A percentile compares a stretch with the other conserved stretches of the same genome.
Conservation (phyloP, 805 yeast species). For the Vanderwaltozyma verrucispora region DNA sequence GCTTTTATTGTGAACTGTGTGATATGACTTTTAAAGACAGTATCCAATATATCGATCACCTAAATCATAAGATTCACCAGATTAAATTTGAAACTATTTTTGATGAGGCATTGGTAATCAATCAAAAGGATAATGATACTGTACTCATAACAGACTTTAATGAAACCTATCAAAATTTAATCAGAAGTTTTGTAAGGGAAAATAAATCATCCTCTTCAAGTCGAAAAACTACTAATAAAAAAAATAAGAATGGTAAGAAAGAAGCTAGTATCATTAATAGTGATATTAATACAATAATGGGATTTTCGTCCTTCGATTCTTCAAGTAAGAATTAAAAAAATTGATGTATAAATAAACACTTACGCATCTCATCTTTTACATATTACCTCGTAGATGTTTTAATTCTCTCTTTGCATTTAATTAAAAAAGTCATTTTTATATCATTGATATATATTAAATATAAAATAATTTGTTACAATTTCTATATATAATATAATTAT, state of each 20-base stretch:
- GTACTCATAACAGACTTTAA: conserved; percentile 42
- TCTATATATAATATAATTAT: too few relatives aligned
- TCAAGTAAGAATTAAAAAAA: too few relatives aligned
- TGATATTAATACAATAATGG: conserved; percentile 38
- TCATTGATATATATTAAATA: too few relatives aligned
- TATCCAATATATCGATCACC: conserved; percentile 70
- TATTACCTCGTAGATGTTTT: too few relatives aligned
- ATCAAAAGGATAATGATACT: conserved; percentile 29
- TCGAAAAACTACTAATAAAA: too few relatives aligned
- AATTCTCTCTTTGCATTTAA: too few relatives aligned
- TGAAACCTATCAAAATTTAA: conserved; percentile 29
- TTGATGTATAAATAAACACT: too few relatives aligned
- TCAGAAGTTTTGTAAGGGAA: conserved; percentile 23
- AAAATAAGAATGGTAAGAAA: too few relatives aligned
- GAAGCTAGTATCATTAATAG: too few relatives aligned
- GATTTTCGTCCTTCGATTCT: conserved; percentile 46
- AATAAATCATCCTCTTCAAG: conserved; percentile 26
- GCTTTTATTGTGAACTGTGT: conserved; percentile 78
- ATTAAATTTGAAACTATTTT: conserved; percentile 30
- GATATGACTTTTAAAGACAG: conserved; percentile 75
- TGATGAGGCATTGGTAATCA: conserved; percentile 22
- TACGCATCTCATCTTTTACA: too few relatives aligned
- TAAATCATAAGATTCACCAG: conserved; percentile 64
- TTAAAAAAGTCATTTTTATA: too few relatives aligned
- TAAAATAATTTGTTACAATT: too few relatives aligned